These are phyloP conservation scores for Fusarium sp. DNA, from an alignment of 2,329 filamentous ascomycete genomes.

Conservation along the genomic window DNA sequence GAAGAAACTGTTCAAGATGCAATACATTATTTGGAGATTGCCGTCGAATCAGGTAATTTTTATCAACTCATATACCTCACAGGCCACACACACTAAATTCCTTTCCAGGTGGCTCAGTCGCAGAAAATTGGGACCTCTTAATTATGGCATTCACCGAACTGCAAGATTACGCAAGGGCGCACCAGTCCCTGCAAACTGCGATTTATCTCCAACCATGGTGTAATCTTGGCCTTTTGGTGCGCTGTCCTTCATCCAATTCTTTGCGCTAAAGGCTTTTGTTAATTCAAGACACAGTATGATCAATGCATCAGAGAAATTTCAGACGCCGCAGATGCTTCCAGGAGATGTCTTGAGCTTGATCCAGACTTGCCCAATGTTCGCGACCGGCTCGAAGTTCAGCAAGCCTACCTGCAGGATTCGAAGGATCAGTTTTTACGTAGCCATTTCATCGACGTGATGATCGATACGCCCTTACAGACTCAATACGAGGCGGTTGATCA, in stretches of 20 bases:
- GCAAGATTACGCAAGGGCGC: accelerated
- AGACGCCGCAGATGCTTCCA: neutral
- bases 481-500: neutral
- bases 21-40: neutral
- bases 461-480: neutral
- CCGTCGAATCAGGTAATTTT: neutral
- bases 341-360: neutral
- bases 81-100: neutral
- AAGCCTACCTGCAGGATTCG: neutral
- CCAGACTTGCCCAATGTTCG: neutral
- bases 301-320: neutral
- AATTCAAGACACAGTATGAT: neutral
- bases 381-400: neutral
- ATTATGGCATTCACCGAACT: no score
- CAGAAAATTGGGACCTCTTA: neutral
- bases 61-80: neutral
- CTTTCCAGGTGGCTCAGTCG: neutral
- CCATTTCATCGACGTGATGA: neutral
- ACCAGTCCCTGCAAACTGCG: accelerated
- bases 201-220: neutral
- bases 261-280: accelerated
- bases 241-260: neutral
- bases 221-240: neutral
- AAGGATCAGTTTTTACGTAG: neutral
- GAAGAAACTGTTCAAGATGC: neutral